phyloP scores from a whole-genome alignment of 2,329 filamentous ascomycete species.

The Sporothrix globosa region DNA sequence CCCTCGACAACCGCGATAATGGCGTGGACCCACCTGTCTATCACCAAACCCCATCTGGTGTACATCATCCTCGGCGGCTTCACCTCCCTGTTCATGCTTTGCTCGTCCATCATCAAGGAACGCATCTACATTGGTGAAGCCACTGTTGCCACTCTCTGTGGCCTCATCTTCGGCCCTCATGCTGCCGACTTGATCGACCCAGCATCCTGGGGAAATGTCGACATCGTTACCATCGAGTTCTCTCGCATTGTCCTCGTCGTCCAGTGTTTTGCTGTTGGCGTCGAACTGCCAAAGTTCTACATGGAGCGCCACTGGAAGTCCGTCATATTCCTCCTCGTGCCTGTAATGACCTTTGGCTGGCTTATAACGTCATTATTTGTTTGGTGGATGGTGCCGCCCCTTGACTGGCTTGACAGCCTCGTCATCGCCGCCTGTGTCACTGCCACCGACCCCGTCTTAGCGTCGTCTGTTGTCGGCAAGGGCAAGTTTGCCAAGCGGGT shows the following conservation, averaged over 20 bases:
- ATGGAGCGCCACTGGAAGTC: constrained; percentile 99
- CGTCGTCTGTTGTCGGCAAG: constrained; percentile 97
- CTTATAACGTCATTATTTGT: constrained; percentile 89
- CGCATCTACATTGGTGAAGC: constrained; percentile 98
- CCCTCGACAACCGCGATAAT: constrained; percentile 49
- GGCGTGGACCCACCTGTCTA: constrained; percentile 78
- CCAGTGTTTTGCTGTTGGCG: constrained; percentile 88
- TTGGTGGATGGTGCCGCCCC: constrained; percentile 80
- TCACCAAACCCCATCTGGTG: constrained; percentile 95
- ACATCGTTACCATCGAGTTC: constrained; percentile 87
- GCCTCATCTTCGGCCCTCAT: constrained; percentile 86
- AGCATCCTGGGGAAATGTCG: constrained; percentile 75
- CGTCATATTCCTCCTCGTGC: constrained; percentile 82
- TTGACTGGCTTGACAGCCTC: constrained; percentile 89
- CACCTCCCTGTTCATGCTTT: constrained; percentile 97
- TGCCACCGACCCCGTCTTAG: constrained; percentile 93
- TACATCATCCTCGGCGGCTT: constrained; percentile 98
- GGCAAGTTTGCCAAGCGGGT: constrained; percentile 98
- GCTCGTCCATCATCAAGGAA: constrained; percentile 97
- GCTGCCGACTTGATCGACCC: constrained; percentile 81
- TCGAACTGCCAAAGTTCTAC: constrained; percentile 89
- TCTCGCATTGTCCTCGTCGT: constrained; percentile 87
- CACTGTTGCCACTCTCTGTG: constrained; percentile 85
- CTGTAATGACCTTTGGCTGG: constrained; percentile 98
- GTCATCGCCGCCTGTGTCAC: constrained; percentile 91